Conservation (phyloP, 2,329 filamentous ascomycete species). For the Calcarisporium arbuscula region DNA sequence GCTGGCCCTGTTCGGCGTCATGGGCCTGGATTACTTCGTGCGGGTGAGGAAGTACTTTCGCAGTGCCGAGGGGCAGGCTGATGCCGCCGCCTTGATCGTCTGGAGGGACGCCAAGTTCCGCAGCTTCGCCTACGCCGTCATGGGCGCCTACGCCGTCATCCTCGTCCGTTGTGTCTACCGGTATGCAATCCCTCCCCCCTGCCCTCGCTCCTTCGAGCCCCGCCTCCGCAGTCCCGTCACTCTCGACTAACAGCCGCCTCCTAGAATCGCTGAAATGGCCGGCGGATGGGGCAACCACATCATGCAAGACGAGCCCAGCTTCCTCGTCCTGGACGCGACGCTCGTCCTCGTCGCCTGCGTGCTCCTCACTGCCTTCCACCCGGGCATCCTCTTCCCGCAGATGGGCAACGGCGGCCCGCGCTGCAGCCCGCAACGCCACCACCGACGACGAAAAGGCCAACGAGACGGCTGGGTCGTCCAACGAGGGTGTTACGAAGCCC, state of each 20-base stretch:
- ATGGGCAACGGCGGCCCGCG: slow-evolving; percentile 40
- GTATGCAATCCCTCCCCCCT: slow-evolving; percentile 23
- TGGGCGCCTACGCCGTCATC: slow-evolving; percentile 37
- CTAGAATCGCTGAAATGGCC: slow-evolving; percentile 55
- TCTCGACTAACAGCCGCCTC: neutral
- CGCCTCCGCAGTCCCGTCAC: slow-evolving; percentile 1
- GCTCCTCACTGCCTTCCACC: slow-evolving; percentile 47
- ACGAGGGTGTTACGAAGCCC: too few relatives aligned
- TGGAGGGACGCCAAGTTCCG: slow-evolving; percentile 39
- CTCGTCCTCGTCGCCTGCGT: slow-evolving; percentile 44
- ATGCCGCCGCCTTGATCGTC: slow-evolving; percentile 24
- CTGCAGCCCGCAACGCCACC: slow-evolving; percentile 6
- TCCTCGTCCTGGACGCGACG: slow-evolving; percentile 49
- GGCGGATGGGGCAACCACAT: slow-evolving; percentile 58
- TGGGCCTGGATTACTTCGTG: slow-evolving; percentile 39
- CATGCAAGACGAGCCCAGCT: slow-evolving; percentile 56
- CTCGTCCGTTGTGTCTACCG: slow-evolving; percentile 50
- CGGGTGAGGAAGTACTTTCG: slow-evolving; percentile 33
- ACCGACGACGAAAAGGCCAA: slow-evolving; percentile 14
- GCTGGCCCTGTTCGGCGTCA: slow-evolving; percentile 36
- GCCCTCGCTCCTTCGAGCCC: neutral
- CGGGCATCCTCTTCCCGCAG: slow-evolving; percentile 48
- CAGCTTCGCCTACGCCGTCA: slow-evolving; percentile 37
- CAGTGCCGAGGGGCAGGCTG: slow-evolving; percentile 17
- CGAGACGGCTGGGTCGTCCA: slow-evolving; percentile 19